These are phyloP conservation scores for Apiospora malaysiana DNA, from an alignment of 2,329 filamentous ascomycete species.

Conservation along the genomic window DNA sequence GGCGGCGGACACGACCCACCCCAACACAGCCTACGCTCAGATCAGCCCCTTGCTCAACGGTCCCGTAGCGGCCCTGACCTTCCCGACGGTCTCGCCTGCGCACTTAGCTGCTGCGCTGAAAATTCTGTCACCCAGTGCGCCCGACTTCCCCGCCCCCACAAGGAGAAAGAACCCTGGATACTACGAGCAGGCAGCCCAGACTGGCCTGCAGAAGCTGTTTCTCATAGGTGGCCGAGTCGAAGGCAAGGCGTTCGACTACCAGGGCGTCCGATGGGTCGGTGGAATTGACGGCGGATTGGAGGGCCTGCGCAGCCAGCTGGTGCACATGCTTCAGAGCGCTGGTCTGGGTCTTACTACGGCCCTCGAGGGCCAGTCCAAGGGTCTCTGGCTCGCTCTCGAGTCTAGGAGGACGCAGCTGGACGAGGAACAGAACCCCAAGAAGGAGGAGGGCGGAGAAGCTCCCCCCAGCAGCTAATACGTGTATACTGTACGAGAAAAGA, in stretches of 20 bases:
- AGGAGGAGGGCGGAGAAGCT: constrained; percentile 38
- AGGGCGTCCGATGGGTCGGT: constrained; percentile 69
- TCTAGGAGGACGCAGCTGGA: constrained; percentile 81
- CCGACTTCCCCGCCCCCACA: constrained; percentile 78
- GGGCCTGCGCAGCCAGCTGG: constrained; percentile 80
- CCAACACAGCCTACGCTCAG: constrained; percentile 55
- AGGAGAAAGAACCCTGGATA: constrained; percentile 79
- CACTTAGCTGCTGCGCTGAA: constrained; percentile 83
- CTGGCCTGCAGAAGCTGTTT: constrained; percentile 83
- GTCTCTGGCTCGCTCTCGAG: constrained; percentile 87
- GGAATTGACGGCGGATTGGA: constrained; percentile 83
- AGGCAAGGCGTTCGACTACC: constrained; percentile 79
- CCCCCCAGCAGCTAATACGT: constrained; percentile 12
- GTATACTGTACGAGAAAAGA: constrained; percentile 32
- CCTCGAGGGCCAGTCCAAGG: constrained; percentile 82
- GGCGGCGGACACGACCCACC: constrained; percentile 37
- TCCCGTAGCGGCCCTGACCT: constrained; percentile 78
- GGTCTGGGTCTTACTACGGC: constrained; percentile 77
- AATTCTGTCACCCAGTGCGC: constrained; percentile 74
- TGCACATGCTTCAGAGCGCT: constrained; percentile 79
- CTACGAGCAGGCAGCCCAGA: constrained; percentile 79
- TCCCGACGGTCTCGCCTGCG: constrained; percentile 82
- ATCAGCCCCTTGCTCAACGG: constrained; percentile 81
- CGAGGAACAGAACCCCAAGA: constrained; percentile 60
- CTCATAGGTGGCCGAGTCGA: constrained; percentile 88